These are phyloP conservation scores for Aulographum hederae DNA, from an alignment of 2,329 filamentous ascomycete genomes.

Conservation along the genomic window DNA sequence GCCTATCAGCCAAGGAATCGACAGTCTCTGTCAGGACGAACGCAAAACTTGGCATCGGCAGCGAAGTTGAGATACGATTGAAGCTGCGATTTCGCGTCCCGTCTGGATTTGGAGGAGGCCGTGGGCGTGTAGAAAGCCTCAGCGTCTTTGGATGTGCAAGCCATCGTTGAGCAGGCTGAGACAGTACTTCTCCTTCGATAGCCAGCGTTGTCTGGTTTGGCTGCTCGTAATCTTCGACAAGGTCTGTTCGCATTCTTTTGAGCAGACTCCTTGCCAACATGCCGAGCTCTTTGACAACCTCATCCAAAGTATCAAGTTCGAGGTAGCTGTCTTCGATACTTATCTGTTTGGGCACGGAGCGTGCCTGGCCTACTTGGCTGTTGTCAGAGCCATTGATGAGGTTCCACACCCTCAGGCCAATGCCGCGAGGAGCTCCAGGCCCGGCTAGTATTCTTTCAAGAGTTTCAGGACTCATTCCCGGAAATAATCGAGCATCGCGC, in stretches of 20 bases:
- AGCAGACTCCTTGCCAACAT: slow-evolving; percentile 53
- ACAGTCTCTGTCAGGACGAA: slow-evolving; percentile 43
- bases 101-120: slow-evolving; percentile 32
- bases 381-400: slow-evolving; percentile 68
- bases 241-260: slow-evolving; percentile 59
- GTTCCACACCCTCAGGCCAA: slow-evolving; percentile 56
- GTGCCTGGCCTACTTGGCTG: slow-evolving; percentile 51
- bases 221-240: slow-evolving; percentile 36
- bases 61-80: slow-evolving; percentile 58
- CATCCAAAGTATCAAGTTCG: slow-evolving; percentile 43
- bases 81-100: slow-evolving; percentile 38
- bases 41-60: slow-evolving; percentile 52
- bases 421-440: slow-evolving; percentile 50
- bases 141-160: slow-evolving; percentile 65
- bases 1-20: slow-evolving; percentile 43
- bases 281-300: slow-evolving; percentile 50
- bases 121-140: slow-evolving; percentile 59
- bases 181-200: not conserved
- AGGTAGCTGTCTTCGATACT: slow-evolving; percentile 89
- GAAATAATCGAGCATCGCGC: slow-evolving; percentile 41
- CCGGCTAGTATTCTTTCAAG: slow-evolving; percentile 55
- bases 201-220: slow-evolving; percentile 1
- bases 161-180: slow-evolving; percentile 32
- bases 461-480: slow-evolving; percentile 41
- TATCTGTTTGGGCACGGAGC: slow-evolving; percentile 65